Evolutionary conservation across 1,284 basidiomycete species (phyloP), one percentile per base, ranked within the genome.

Genomic region (Rhizopogon hawkerae): DNA sequence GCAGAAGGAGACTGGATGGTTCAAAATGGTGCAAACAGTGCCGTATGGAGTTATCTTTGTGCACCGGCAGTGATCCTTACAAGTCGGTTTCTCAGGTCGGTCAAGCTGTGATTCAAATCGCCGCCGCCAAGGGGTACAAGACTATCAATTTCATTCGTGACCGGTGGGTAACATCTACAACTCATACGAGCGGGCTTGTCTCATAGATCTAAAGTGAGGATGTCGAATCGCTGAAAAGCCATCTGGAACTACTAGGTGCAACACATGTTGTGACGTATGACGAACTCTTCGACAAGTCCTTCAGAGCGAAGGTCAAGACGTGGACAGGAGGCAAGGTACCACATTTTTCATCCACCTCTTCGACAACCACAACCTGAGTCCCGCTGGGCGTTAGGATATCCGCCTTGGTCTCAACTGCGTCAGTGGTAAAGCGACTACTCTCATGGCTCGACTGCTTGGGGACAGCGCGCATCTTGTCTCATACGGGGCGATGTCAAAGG

Each of bases 401-500:
- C 75, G 74, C 21, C 72, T 92, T 2, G 85, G 79, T 6, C 72
- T 92, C 21, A 92, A 92, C 60, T 90, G 89, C 60, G 81, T 92
- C 10, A 77, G 86, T 13, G 89, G 90, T 0, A 73, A 75, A 38
- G 73, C 81, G 39, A 89, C 87, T 0, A 77, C 76, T 0, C 57
- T 72, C 2, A 87, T 92, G 83, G 72, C 77, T 1, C 76, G 80
- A 45, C 67, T 85, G 10, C 69, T 92, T 1, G 81, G 81, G 7
- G 60, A 71, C 35, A 70, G 84, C 56, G 81, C 83, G 2, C 82
- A 84, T 55, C 69, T 91, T 1, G 85, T 92, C 7, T 89, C 91
- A 0, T 93, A 92, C 53, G 90, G 90, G 23, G 89, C 85, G 5
- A 92, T 93, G 90, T 86, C 89, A 2, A 89, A 85, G 63, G 76